Evolutionary conservation across 2,329 filamentous ascomycete species (phyloP).

Genomic region (Escovopsis weberi): DNA sequence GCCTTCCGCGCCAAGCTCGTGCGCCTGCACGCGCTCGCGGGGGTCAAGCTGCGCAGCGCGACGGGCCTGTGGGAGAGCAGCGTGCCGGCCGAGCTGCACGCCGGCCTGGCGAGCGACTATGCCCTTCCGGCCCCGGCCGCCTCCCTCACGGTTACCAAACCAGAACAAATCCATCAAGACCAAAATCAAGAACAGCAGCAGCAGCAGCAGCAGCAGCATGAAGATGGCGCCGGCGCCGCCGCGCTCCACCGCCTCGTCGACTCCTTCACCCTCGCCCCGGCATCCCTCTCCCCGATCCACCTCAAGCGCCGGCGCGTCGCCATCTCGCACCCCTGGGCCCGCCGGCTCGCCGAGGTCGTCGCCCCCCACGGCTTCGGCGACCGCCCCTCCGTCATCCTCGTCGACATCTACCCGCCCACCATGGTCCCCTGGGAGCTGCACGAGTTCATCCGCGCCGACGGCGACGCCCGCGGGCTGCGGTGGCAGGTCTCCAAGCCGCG

Average conservation of each 20-base stretch:
- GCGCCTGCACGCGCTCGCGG: constrained; percentile 19
- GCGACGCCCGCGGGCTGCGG: constrained; percentile 16
- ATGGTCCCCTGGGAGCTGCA: constrained; percentile 20
- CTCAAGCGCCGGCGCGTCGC: constrained; percentile 9
- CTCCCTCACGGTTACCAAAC: not conserved
- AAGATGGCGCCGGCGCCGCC: not conserved
- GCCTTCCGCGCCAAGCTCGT: constrained; percentile 36
- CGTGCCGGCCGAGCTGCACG: constrained; percentile 13
- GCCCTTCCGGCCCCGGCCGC: not conserved
- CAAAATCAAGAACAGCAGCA: not conserved
- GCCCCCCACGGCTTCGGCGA: constrained; percentile 10
- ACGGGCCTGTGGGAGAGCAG: constrained; percentile 17
- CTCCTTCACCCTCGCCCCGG: constrained; percentile 16
- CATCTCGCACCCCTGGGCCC: constrained; percentile 13
- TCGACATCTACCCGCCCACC: constrained; percentile 15
- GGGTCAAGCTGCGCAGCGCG: constrained; percentile 15
- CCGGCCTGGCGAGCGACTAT: not conserved
- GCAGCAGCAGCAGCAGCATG: not conserved
- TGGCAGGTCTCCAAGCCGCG: constrained; percentile 12
- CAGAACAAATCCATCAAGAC: not conserved
- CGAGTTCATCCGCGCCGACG: constrained; percentile 27
- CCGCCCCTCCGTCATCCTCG: constrained; percentile 16
- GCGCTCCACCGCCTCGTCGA: constrained; percentile 9
- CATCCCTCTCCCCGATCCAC: constrained; percentile 8
- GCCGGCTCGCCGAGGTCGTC: constrained; percentile 11